Evolutionary conservation across 2,329 filamentous ascomycete genomes (phyloP).

Genomic region (Boeremia lycopersici): DNA sequence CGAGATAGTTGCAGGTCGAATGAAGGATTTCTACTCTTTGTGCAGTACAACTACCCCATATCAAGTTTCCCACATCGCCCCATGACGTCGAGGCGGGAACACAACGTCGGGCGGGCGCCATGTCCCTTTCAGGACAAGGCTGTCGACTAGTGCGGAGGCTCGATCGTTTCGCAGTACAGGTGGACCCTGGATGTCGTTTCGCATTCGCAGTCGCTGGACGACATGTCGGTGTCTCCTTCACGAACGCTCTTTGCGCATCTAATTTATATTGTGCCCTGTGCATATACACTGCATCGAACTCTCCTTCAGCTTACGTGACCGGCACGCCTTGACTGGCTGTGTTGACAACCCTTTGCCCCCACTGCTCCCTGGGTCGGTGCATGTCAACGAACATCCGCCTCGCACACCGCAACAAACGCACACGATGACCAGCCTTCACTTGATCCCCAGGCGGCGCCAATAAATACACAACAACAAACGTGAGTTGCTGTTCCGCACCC

Average conservation of each 20-base stretch:
- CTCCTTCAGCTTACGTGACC: neutral
- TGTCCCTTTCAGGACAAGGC: constrained; percentile 20
- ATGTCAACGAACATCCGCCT: constrained; percentile 24
- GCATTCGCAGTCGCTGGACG: constrained; percentile 19
- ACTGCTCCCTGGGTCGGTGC: constrained; percentile 19
- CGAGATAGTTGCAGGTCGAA: neutral
- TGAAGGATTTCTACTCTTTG: neutral
- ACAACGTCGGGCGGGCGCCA: constrained; percentile 18
- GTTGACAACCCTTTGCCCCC: constrained; percentile 10
- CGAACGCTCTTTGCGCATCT: constrained; percentile 2
- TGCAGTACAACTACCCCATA: constrained; percentile 11
- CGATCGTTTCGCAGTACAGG: constrained; percentile 6
- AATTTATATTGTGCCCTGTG: constrained; percentile 1
- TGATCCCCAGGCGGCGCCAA: constrained; percentile 21
- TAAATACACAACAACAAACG: constrained; percentile 18
- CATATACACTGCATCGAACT: neutral
- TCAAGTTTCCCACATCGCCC: constrained; percentile 20
- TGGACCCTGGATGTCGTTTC: constrained; percentile 31
- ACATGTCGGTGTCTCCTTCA: constrained; percentile 9
- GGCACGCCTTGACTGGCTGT: constrained; percentile 7
- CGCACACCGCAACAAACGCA: constrained; percentile 28
- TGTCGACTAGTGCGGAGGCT: constrained; percentile 5
- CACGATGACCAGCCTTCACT: constrained; percentile 37
- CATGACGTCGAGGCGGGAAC: constrained; percentile 21
- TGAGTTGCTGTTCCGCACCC: constrained; percentile 27